These are phyloP conservation scores for Aspergillus texensis DNA, from an alignment of 2,329 filamentous ascomycete species.

Conservation along the genomic window DNA sequence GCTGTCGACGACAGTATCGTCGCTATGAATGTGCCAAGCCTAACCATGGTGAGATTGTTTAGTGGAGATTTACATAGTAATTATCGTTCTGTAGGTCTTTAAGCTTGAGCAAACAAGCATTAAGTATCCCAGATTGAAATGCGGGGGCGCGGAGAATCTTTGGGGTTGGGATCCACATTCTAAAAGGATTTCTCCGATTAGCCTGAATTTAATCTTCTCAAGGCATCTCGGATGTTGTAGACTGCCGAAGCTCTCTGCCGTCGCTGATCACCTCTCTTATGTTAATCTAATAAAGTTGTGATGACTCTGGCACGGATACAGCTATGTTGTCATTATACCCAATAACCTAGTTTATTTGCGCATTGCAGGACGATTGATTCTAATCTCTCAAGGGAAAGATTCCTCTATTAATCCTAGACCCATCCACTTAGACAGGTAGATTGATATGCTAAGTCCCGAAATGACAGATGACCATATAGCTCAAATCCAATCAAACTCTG, in stretches of 20 bases:
- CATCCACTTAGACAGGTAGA: no score
- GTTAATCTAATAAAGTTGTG: neutral
- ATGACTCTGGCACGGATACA: no score
- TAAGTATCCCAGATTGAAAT: neutral
- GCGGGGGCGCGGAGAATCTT: neutral
- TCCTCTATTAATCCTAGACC: no score
- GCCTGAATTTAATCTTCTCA: neutral
- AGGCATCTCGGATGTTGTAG: neutral
- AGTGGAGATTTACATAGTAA: accelerated
- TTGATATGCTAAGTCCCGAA: no score
- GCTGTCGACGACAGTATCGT: neutral
- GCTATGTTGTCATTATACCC: no score
- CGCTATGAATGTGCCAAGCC: neutral
- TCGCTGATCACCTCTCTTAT: neutral
- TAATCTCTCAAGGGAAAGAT: no score
- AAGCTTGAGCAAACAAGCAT: neutral
- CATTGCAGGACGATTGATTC: no score
- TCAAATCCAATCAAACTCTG: neutral
- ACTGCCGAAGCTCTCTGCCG: neutral
- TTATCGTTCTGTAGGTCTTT: neutral
- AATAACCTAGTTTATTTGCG: no score
- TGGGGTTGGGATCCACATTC: neutral
- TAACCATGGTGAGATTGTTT: neutral
- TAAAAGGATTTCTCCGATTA: neutral
- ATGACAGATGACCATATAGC: neutral